Evolutionary conservation across 2,329 filamentous ascomycete species (phyloP).

Genomic region (Fusarium burgessii): DNA sequence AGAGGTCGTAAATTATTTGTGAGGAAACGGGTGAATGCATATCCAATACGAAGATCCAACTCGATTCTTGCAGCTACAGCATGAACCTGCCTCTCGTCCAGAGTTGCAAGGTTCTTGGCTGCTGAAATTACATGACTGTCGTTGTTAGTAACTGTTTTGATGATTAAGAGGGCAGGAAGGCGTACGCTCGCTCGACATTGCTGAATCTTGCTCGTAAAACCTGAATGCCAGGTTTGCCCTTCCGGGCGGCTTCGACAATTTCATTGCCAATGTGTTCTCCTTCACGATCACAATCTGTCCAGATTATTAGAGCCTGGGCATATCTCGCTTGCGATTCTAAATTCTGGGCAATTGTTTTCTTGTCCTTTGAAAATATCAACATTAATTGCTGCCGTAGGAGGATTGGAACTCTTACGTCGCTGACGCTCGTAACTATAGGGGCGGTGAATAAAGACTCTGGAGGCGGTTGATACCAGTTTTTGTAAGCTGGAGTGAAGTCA

Average conservation of each 20-base stretch:
- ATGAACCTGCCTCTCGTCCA: conserved; percentile 88
- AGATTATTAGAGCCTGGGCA: conserved; percentile 86
- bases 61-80: conserved; percentile 92
- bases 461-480: conserved; percentile 83
- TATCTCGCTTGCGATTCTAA: conserved; percentile 82
- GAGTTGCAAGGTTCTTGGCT: conserved; percentile 77
- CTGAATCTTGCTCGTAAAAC: conserved; percentile 92
- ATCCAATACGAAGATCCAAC: conserved; percentile 91
- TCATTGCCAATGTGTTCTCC: conserved; percentile 96
- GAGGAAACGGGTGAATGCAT: conserved; percentile 89
- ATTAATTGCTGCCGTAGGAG: neutral
- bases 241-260: conserved; percentile 82
- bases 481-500: conserved; percentile 80
- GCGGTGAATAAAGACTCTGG: conserved; percentile 86
- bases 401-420: conserved; percentile 65
- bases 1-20: conserved; percentile 81
- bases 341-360: conserved; percentile 84
- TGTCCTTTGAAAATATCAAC: conserved; percentile 67
- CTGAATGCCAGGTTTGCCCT: conserved; percentile 78
- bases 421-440: conserved; percentile 75
- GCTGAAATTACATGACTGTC: conserved; percentile 85
- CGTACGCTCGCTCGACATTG: conserved; percentile 91
- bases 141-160: neutral
- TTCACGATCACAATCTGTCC: conserved; percentile 98
- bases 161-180: conserved; percentile 12